Evolutionary conservation across 257 asterid genomes (phyloP), one percentile per base, ranked within the genome.

Genomic region (Pogostemon cablin): DNA sequence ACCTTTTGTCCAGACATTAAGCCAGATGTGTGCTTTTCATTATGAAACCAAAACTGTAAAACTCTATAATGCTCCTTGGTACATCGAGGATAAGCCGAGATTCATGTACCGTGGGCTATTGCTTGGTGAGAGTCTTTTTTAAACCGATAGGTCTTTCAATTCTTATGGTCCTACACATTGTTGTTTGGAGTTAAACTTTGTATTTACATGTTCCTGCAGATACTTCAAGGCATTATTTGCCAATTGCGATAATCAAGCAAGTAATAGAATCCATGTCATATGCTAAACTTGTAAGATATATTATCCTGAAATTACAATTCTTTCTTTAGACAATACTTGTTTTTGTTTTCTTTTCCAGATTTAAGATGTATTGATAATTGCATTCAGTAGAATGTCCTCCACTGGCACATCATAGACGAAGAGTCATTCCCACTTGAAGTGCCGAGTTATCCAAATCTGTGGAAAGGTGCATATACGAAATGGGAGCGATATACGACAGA

Each of bases 361-460:
- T 47, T 59, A 42, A 74, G 55, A 72, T 65, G 65, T 62, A 71
- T 75, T 84, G 61, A 11, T 77, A 67, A 69, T 90, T 82, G 82
- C 78, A 66, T 81, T 88, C 83, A 74, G 87, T 87, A 90, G 98
- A 92, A 92, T 81, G 95, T 92, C 77, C 88, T 92, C 74, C 98
- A 92, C 69, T 92, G 98, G 98, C 98, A 92, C 85, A 88, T 92
- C 75, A 86, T 92, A 76, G 98, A 92, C 72, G 97, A 90, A 88
- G 89, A 92, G 81, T 90, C 98, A 48, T 92, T 92, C 85, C 98
- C 98, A 72, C 87, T 92, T 48, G 98, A 92, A 84, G 89, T 92
- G 66, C 98, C 98, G 59, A 74, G 86, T 34, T 92, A 82, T 72
- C 95, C 98, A 64, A 85, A 90, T 40, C 83, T 92, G 82, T 92